A percentile compares a stretch with the other conserved stretches of the same genome.
phyloP scores from a whole-genome alignment of 2,329 filamentous ascomycete genomes.

The Pseudocercospora macadamiae region DNA sequence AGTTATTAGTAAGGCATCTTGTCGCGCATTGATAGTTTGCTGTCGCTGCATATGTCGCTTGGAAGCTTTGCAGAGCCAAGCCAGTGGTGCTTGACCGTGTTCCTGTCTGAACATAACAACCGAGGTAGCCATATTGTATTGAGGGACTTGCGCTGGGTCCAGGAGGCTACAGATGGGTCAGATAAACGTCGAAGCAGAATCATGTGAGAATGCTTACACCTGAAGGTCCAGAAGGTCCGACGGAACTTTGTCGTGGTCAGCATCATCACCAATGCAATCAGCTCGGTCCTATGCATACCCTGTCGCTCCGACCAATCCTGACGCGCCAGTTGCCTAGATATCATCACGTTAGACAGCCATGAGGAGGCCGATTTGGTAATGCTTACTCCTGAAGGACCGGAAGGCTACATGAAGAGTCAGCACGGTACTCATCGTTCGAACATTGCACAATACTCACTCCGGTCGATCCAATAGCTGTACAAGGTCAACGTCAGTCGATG shows the following conservation, averaged over 20 bases:
- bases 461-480: too few species aligned
- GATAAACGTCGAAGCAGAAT: not conserved
- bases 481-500: too few species aligned
- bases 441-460: too few species aligned
- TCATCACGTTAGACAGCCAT: too few species aligned
- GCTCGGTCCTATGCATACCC: too few species aligned
- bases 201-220: not conserved
- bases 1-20: slow-evolving; percentile 18
- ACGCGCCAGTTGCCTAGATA: too few species aligned
- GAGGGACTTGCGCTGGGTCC: slow-evolving; percentile 15
- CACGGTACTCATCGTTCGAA: too few species aligned
- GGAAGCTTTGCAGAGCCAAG: slow-evolving; percentile 28
- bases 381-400: not conserved
- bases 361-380: too few species aligned
- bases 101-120: slow-evolving; percentile 37
- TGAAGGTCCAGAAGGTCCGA: not conserved
- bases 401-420: too few species aligned
- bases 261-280: not conserved
- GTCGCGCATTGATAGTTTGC: slow-evolving; percentile 29
- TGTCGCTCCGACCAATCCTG: too few species aligned
- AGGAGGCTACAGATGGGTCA: too few species aligned
- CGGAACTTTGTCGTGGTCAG: not conserved
- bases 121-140: slow-evolving; percentile 31
- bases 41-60: slow-evolving; percentile 25
- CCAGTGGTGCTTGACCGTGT: slow-evolving; percentile 25